Conservation (phyloP, 192 early-diverging fungal species). For the Coemansia sp. region DNA sequence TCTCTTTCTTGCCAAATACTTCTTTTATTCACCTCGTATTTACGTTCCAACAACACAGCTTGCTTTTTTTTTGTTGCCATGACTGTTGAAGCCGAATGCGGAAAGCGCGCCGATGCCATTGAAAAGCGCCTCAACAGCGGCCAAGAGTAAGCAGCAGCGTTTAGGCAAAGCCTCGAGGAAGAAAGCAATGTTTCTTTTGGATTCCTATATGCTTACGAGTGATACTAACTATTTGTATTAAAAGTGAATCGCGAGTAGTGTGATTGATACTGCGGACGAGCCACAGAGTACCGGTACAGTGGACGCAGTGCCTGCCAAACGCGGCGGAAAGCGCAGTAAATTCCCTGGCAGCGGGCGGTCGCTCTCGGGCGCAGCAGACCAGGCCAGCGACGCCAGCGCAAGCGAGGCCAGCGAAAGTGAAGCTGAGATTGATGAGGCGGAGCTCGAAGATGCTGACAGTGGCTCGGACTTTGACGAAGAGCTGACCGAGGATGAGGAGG, state of each 20-base stretch:
- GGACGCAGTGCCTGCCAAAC: constrained; percentile 21
- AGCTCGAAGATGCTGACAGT: constrained; percentile 27
- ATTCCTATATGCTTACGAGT: too few species aligned
- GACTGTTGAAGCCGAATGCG: constrained; percentile 22
- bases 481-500: constrained; percentile 21
- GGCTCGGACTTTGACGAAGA: constrained; percentile 16
- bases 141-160: constrained; percentile 5
- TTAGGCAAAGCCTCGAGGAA: not conserved
- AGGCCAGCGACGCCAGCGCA: constrained; percentile 18
- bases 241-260: not conserved
- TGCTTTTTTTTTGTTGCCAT: constrained; percentile 9
- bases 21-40: too few species aligned
- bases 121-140: constrained; percentile 22
- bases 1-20: not conserved
- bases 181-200: too few species aligned
- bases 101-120: constrained; percentile 24
- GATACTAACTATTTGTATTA: not conserved
- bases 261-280: not conserved
- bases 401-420: constrained; percentile 33
- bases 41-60: not conserved
- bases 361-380: constrained; percentile 13
- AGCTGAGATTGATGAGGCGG: constrained; percentile 35
- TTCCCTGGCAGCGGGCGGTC: constrained; percentile 41
- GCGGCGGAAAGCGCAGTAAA: constrained; percentile 18
- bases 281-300: not conserved